phyloP scores from a whole-genome alignment of 805 yeast species.

The Myxozyma kluyveri region DNA sequence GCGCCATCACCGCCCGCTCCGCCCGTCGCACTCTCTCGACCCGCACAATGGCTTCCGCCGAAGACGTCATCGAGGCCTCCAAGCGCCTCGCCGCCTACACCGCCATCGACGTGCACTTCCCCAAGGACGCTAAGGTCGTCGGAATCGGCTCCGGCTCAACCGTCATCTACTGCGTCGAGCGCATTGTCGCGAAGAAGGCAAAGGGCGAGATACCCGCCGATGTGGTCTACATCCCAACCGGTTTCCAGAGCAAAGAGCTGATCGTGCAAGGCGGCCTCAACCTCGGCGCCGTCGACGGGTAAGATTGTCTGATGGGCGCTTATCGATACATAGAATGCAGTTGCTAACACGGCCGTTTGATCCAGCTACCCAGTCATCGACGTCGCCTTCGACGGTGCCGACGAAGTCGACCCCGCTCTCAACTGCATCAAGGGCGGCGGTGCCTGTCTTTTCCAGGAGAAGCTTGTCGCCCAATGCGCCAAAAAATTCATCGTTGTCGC shows the following conservation, averaged over 20 bases:
- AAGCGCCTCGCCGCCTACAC: conserved; percentile 84
- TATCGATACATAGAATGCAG: neutral
- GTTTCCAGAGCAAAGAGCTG: conserved; percentile 88
- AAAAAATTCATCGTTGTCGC: conserved; percentile 82
- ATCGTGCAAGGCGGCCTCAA: conserved; percentile 76
- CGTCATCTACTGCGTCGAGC: conserved; percentile 93
- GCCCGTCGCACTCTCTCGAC: neutral
- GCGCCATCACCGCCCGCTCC: neutral
- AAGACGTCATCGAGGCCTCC: conserved; percentile 63
- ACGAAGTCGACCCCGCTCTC: conserved; percentile 79
- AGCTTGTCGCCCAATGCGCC: conserved; percentile 82
- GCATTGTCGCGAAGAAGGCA: conserved; percentile 65
- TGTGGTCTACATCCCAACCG: conserved; percentile 88
- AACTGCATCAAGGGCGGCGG: conserved; percentile 98
- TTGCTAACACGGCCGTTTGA: neutral
- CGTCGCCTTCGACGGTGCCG: conserved; percentile 98
- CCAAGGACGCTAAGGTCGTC: conserved; percentile 63
- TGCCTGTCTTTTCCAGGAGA: conserved; percentile 95
- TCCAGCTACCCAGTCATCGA: conserved; percentile 59
- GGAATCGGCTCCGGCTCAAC: conserved; percentile 98
- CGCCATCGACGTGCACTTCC: conserved; percentile 88
- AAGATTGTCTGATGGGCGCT: conserved; percentile 36
- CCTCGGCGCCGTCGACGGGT: conserved; percentile 77
- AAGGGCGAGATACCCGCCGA: conserved; percentile 39
- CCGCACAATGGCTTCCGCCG: conserved; percentile 4